Conservation (phyloP, 768 basidiomycete genomes). For the Podaxis sp. region DNA sequence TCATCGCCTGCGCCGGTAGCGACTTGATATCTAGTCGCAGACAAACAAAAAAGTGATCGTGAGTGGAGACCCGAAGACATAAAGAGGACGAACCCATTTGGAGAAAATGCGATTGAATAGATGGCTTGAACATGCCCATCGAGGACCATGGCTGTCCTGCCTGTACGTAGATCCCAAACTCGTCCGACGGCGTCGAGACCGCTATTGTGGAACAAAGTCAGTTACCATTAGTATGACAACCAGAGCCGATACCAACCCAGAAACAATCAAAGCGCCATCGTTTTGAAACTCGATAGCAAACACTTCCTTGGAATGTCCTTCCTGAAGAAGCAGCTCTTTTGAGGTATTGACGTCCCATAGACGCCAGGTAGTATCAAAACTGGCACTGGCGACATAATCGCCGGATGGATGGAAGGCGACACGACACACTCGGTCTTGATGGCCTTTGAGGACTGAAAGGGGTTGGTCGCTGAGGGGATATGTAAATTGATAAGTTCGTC, state of each 20-base stretch:
- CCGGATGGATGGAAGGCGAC: conserved; percentile 98
- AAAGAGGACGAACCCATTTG: conserved; percentile 76
- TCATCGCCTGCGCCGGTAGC: conserved; percentile 97
- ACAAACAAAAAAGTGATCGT: conserved; percentile 14
- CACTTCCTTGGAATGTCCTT: conserved; percentile 97
- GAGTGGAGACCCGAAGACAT: conserved; percentile 9
- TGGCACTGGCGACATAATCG: conserved; percentile 89
- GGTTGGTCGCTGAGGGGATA: conserved; percentile 67
- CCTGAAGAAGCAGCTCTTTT: conserved; percentile 85
- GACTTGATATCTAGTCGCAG: conserved; percentile 78
- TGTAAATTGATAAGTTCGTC: conserved; percentile 9
- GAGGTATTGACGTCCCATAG: conserved; percentile 89
- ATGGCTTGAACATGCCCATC: conserved; percentile 96
- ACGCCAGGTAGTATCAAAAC: conserved; percentile 97
- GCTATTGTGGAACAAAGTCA: conserved; percentile 37
- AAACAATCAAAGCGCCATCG: conserved; percentile 90
- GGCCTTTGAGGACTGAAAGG: conserved; percentile 83
- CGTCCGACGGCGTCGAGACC: conserved; percentile 96
- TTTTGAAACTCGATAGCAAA: conserved; percentile 95
- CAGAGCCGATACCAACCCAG: conserved; percentile 63
- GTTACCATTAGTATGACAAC: neutral
- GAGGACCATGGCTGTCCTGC: conserved; percentile 95
- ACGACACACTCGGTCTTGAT: conserved; percentile 87
- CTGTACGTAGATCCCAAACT: conserved; percentile 95
- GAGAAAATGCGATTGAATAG: conserved; percentile 88